These are phyloP conservation scores for Orobanche coerulescens DNA, from an alignment of 257 asterid species.

Conservation along the genomic window DNA sequence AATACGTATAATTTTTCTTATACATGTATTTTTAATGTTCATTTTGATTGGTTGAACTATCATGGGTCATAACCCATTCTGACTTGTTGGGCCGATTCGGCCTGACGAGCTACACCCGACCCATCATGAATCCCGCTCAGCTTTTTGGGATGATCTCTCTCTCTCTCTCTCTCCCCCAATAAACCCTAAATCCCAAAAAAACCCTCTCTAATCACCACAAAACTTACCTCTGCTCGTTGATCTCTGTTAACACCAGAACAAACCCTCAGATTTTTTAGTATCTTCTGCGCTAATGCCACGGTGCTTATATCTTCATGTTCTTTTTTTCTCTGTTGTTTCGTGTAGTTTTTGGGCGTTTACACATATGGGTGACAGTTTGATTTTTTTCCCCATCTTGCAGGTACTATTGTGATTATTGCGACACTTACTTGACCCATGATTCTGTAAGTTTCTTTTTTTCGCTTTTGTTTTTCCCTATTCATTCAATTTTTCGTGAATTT, in stretches of 20 bases:
- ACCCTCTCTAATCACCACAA: slow-evolving; percentile 15
- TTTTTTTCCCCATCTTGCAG: slow-evolving; percentile 29
- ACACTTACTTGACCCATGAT: slow-evolving; percentile 96
- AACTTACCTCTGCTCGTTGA: neutral
- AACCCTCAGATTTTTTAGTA: neutral
- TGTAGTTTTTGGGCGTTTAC: neutral
- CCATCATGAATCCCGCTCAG: neutral
- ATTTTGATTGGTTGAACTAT: neutral
- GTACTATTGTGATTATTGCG: slow-evolving; percentile 94
- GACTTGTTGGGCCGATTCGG: neutral
- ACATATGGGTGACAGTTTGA: neutral
- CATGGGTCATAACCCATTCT: neutral
- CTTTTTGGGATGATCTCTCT: slow-evolving; percentile 1
- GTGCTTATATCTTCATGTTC: slow-evolving; percentile 16
- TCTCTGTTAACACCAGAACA: neutral
- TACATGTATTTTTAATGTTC: no score
- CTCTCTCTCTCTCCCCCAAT: neutral
- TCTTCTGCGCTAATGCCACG: slow-evolving; percentile 31
- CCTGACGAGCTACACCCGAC: slow-evolving; percentile 16
- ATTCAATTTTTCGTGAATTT: neutral
- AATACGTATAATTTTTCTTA: no score
- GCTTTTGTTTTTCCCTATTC: neutral
- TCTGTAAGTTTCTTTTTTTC: slow-evolving; percentile 43
- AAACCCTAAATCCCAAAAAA: slow-evolving; percentile 30
- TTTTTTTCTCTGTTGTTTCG: neutral